Percentiles rank a stretch among this genome's conserved stretches.
These are phyloP conservation scores for Pseudohalonectria lignicola DNA, from an alignment of 2,329 filamentous ascomycete species.

Conservation along the genomic window DNA sequence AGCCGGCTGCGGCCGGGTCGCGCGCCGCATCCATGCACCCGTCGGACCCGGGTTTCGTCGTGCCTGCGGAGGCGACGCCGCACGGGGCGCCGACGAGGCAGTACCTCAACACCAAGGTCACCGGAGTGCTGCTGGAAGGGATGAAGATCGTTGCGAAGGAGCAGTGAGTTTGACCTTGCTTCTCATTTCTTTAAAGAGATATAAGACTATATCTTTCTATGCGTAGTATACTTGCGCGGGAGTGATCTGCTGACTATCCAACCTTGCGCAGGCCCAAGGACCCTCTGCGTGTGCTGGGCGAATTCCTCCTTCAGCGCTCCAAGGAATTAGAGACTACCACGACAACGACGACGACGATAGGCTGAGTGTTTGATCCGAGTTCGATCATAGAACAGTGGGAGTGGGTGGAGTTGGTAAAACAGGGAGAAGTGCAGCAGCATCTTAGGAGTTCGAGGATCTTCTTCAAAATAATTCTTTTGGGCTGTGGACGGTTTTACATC, in stretches of 20 bases:
- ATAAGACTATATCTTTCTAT: background rate
- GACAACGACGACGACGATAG: too few species aligned
- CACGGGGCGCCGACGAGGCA: conserved; percentile 60
- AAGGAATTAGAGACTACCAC: conserved; percentile 44
- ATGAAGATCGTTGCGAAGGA: conserved; percentile 65
- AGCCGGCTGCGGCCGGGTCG: conserved; percentile 27
- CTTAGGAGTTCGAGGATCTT: too few species aligned
- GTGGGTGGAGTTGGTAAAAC: too few species aligned
- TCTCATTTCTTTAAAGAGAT: conserved; percentile 2
- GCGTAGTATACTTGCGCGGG: background rate
- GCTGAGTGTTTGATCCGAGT: too few species aligned
- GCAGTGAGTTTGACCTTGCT: conserved; percentile 39
- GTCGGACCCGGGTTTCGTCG: conserved; percentile 35
- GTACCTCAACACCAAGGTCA: conserved; percentile 63
- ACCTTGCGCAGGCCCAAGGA: conserved; percentile 44
- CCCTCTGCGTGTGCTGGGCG: conserved; percentile 57
- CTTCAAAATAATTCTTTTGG: too few species aligned
- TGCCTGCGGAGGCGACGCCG: conserved; percentile 47
- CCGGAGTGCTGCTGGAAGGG: conserved; percentile 56
- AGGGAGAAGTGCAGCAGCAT: too few species aligned
- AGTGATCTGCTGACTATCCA: too few species aligned
- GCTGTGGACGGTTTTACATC: too few species aligned
- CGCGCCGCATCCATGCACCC: conserved; percentile 45
- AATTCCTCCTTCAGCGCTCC: conserved; percentile 59
- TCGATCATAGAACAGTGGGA: background rate